Conservation (phyloP, 1,284 basidiomycete genomes). For the Gomphus sp. region DNA sequence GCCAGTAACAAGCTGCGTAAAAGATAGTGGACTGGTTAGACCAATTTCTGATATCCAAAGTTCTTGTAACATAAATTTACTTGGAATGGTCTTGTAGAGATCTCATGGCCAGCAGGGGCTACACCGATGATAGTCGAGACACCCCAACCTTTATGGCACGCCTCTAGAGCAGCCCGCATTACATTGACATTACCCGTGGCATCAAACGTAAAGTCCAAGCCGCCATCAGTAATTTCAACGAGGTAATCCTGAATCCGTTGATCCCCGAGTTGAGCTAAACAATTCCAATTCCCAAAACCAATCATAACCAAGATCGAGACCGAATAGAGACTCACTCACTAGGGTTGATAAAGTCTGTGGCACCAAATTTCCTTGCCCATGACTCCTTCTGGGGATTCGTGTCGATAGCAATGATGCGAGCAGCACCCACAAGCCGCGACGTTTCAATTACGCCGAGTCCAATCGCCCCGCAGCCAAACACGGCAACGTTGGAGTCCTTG, state of each 20-base stretch:
- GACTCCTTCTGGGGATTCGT: slow-evolving; percentile 78
- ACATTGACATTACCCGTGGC: slow-evolving; percentile 92
- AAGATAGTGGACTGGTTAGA: not conserved
- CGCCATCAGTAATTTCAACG: slow-evolving; percentile 92
- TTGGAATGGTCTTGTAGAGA: slow-evolving; percentile 82
- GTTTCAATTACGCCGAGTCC: slow-evolving; percentile 91
- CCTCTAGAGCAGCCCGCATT: slow-evolving; percentile 93
- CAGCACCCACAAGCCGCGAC: slow-evolving; percentile 68
- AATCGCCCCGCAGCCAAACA: slow-evolving; percentile 96
- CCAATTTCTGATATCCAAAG: not conserved
- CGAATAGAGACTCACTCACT: slow-evolving; percentile 7
- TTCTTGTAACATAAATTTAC: slow-evolving; percentile 22
- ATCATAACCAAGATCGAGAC: no score
- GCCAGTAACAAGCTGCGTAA: slow-evolving; percentile 67
- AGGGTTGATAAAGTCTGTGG: slow-evolving; percentile 95
- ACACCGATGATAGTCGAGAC: slow-evolving; percentile 93
- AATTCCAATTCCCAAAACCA: not conserved
- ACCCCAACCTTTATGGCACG: slow-evolving; percentile 99
- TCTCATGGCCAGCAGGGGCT: slow-evolving; percentile 95
- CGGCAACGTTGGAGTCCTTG: slow-evolving; percentile 78
- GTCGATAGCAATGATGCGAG: slow-evolving; percentile 90
- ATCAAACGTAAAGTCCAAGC: slow-evolving; percentile 96
- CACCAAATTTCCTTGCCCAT: slow-evolving; percentile 93
- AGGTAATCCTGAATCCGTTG: slow-evolving; percentile 85
- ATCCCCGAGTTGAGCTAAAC: slow-evolving; percentile 56